These are phyloP conservation scores for Pueraria montana DNA, from an alignment of 306 rosid genomes.

Conservation along the genomic window DNA sequence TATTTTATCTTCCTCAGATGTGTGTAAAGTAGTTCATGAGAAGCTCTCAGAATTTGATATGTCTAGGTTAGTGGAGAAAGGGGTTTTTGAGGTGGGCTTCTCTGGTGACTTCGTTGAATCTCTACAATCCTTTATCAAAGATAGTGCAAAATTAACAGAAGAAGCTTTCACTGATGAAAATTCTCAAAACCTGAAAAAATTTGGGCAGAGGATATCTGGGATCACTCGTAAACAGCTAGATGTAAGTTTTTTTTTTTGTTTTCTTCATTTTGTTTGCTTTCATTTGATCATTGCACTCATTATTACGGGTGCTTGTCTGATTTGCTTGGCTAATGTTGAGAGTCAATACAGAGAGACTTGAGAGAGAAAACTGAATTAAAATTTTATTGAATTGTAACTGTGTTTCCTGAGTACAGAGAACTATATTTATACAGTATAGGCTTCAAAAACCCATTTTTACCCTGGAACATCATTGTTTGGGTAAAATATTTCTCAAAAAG, in stretches of 20 bases:
- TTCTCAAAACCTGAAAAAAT: constrained; percentile 52
- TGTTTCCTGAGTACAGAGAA: background rate
- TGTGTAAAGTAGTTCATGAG: constrained; percentile 59
- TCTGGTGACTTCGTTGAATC: constrained; percentile 49
- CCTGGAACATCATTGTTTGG: background rate
- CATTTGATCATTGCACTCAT: background rate
- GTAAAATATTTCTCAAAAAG: background rate
- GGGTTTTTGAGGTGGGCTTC: constrained; percentile 40
- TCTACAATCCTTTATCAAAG: constrained; percentile 65
- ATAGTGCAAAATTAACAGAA: constrained; percentile 52
- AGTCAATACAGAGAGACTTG: too few relatives aligned
- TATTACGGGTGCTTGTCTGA: background rate
- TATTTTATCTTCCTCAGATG: constrained; percentile 72
- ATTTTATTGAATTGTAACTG: background rate
- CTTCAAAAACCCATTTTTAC: background rate
- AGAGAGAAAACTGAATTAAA: background rate
- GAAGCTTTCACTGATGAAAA: constrained; percentile 46
- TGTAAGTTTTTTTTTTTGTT: constrained; percentile 68
- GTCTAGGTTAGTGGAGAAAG: background rate
- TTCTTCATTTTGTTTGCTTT: constrained; percentile 14
- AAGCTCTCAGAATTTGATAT: constrained; percentile 70
- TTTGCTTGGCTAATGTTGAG: too few relatives aligned
- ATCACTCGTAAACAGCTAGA: constrained; percentile 77
- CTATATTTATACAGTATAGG: background rate
- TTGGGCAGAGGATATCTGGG: constrained; percentile 71